phyloP scores from a whole-genome alignment of 345 rosid genomes.

The Turnera subulata region DNA sequence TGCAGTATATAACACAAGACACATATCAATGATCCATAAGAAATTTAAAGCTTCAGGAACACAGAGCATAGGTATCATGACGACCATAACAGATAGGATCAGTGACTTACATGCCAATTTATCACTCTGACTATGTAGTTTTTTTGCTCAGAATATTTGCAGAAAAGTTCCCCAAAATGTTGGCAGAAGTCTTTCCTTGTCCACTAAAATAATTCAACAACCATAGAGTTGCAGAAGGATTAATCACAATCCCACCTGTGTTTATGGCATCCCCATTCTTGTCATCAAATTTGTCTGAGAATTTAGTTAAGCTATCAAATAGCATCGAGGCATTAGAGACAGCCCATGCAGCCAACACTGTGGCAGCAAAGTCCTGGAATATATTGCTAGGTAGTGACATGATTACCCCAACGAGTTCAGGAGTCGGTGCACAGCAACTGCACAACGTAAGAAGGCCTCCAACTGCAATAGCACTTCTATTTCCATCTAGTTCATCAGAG shows the following conservation, averaged over 20 bases:
- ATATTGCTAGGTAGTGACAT: slow-evolving; percentile 39
- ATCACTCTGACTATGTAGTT: not conserved
- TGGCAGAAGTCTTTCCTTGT: slow-evolving; percentile 25
- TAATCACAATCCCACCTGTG: slow-evolving; percentile 26
- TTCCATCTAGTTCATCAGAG: slow-evolving; percentile 29
- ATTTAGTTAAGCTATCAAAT: slow-evolving; percentile 39
- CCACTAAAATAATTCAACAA: slow-evolving; percentile 32
- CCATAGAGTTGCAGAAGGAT: slow-evolving; percentile 40
- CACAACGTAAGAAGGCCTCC: slow-evolving; percentile 43
- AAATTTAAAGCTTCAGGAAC: too few species aligned
- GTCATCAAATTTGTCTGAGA: slow-evolving; percentile 30
- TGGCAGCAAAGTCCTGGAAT: slow-evolving; percentile 40
- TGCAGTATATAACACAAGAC: too few species aligned
- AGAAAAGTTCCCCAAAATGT: slow-evolving; percentile 21
- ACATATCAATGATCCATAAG: too few species aligned
- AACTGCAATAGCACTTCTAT: slow-evolving; percentile 39
- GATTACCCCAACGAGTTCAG: slow-evolving; percentile 43
- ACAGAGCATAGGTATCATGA: too few species aligned
- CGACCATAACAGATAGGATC: too few species aligned
- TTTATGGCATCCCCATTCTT: slow-evolving; percentile 10
- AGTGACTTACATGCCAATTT: not conserved
- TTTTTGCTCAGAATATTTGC: slow-evolving; percentile 4
- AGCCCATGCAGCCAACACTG: slow-evolving; percentile 42
- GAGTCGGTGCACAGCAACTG: slow-evolving; percentile 37
- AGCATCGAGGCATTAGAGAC: slow-evolving; percentile 37